A percentile compares a stretch with the other conserved stretches of the same genome.
Conservation (phyloP, 306 rosid genomes). For the Pyrus communis region DNA sequence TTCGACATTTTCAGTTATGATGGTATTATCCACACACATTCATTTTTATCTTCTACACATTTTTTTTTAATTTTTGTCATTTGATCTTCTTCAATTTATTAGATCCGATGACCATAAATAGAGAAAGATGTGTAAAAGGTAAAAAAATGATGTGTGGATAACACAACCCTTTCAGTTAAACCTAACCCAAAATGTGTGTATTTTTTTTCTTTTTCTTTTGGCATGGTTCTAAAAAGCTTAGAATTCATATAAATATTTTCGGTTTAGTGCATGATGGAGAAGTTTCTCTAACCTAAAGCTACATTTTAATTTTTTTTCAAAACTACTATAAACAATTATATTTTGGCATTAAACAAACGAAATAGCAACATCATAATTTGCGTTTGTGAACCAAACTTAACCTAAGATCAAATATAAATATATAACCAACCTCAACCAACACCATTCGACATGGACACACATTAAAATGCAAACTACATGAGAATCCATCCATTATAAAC, state of each 20-base stretch:
- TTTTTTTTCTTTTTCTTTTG: neutral
- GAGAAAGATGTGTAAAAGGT: no score
- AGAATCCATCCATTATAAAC: neutral
- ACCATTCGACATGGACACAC: neutral
- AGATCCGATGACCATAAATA: fast-evolving
- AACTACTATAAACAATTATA: neutral
- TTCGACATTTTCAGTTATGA: neutral
- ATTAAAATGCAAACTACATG: neutral
- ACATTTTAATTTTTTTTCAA: neutral
- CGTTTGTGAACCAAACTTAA: neutral
- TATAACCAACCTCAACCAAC: neutral
- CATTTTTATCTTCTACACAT: no score
- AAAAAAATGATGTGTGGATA: no score
- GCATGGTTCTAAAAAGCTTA: neutral
- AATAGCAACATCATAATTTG: neutral
- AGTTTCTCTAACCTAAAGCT: neutral
- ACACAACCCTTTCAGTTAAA: neutral
- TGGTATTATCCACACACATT: no score
- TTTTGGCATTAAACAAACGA: neutral
- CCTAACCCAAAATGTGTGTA: neutral
- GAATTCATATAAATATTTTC: neutral
- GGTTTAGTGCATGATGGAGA: neutral
- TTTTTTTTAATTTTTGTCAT: no score
- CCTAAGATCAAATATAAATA: neutral
- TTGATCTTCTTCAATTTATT: no score